Evolutionary conservation across 2,329 filamentous ascomycete genomes (phyloP).

Genomic region (Dactylellina leptospora): DNA sequence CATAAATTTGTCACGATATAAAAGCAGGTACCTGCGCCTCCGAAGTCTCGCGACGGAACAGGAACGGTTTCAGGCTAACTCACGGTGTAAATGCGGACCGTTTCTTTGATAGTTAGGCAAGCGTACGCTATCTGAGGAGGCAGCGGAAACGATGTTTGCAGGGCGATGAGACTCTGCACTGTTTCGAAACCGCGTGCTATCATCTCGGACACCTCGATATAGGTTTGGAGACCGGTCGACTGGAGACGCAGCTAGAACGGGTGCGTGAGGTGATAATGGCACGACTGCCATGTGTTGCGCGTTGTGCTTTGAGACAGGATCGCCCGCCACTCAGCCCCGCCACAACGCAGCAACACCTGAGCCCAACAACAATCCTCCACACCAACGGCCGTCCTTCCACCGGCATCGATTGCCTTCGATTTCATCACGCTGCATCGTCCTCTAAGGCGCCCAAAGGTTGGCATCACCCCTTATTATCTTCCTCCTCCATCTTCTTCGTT

Average conservation of each 20-base stretch:
- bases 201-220: background rate
- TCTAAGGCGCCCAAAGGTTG: too few relatives aligned
- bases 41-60: slow-evolving; percentile 24
- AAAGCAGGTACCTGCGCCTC: slow-evolving; percentile 14
- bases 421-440: slow-evolving; percentile 12
- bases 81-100: background rate
- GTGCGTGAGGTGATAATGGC: slow-evolving; percentile 7
- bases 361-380: background rate
- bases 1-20: background rate
- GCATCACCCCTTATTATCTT: slow-evolving; percentile 4
- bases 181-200: slow-evolving; percentile 11
- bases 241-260: too few relatives aligned
- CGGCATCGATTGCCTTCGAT: slow-evolving; percentile 34
- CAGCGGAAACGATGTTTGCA: background rate
- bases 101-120: slow-evolving; percentile 7
- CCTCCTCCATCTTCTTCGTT: background rate
- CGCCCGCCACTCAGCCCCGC: slow-evolving; percentile 7
- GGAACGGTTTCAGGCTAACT: slow-evolving; percentile 39
- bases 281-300: slow-evolving; percentile 8
- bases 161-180: slow-evolving; percentile 19
- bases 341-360: slow-evolving; percentile 5
- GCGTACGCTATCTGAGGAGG: slow-evolving; percentile 18
- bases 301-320: slow-evolving; percentile 1
- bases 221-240: background rate
- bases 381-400: slow-evolving; percentile 27